Percentiles rank a stretch among this genome's conserved stretches.
phyloP scores from a whole-genome alignment of 257 asterid genomes.

The Solanum etuberosum region DNA sequence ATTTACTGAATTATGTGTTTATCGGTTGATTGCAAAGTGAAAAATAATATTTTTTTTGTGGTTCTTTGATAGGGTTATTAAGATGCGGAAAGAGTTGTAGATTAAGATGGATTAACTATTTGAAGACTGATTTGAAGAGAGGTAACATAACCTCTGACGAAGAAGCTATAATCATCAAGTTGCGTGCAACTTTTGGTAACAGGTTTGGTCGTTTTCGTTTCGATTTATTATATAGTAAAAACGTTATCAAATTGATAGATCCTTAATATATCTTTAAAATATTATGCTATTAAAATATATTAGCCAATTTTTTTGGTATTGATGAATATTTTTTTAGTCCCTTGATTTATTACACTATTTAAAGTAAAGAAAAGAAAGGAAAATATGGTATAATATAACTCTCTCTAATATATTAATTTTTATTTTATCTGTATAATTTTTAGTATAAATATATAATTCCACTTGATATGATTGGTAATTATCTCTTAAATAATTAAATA shows the following conservation, averaged over 20 bases:
- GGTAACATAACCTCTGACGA: conserved; percentile 59
- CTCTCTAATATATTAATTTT: no score
- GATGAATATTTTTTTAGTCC: background rate
- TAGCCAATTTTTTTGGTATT: background rate
- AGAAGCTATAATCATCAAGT: conserved; percentile 53
- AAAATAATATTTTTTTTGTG: background rate
- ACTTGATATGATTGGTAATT: background rate
- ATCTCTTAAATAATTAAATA: background rate
- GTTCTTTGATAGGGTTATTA: conserved; percentile 30
- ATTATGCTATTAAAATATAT: background rate
- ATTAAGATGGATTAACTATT: conserved; percentile 77
- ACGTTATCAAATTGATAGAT: background rate
- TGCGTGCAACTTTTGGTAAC: conserved; percentile 74
- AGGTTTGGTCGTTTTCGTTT: conserved; percentile 21
- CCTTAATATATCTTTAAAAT: background rate
- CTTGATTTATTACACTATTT: background rate
- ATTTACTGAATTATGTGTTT: background rate
- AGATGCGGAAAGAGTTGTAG: conserved; percentile 93
- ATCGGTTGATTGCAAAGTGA: background rate
- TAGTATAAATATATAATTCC: background rate
- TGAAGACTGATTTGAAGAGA: conserved; percentile 75
- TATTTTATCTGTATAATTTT: no score
- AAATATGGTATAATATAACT: no score
- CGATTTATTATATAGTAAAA: no score
- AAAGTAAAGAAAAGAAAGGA: no score